phyloP scores from a whole-genome alignment of 2,329 filamentous ascomycete genomes.

The Orbilia javanica region DNA sequence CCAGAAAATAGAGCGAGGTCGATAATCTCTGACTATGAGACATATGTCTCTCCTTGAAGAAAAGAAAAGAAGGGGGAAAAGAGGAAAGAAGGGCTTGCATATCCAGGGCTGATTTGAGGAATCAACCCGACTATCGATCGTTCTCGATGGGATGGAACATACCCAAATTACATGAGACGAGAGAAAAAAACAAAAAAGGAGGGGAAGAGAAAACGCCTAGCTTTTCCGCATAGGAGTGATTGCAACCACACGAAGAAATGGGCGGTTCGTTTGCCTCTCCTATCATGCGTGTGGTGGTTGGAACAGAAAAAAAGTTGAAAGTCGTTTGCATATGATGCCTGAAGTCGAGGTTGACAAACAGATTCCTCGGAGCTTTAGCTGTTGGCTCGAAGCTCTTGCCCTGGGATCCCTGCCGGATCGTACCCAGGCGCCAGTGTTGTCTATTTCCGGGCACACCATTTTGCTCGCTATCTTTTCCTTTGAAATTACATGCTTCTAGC shows the following conservation, averaged over 20 bases:
- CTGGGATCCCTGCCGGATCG: background rate
- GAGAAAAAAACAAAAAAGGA: background rate
- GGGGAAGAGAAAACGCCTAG: background rate
- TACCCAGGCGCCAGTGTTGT: background rate
- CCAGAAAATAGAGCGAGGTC: background rate
- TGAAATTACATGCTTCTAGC: background rate
- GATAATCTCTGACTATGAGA: constrained; percentile 17
- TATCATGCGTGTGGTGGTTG: background rate
- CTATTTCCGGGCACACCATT: constrained; percentile 11
- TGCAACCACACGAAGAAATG: background rate
- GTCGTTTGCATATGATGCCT: background rate
- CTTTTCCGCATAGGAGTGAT: background rate
- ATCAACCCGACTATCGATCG: constrained; percentile 6
- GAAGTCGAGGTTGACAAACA: constrained; percentile 2
- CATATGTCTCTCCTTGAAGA: constrained; percentile 13
- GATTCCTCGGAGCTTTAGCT: background rate
- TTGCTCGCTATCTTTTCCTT: background rate
- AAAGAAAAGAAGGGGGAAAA: background rate
- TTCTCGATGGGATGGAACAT: constrained; percentile 3
- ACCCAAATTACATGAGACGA: background rate
- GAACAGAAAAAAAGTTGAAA: background rate
- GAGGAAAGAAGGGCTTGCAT: background rate
- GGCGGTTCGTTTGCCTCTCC: background rate
- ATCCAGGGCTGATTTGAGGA: background rate
- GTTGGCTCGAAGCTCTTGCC: background rate